Conservation (phyloP, 2,329 filamentous ascomycete genomes). For the Fusarium abutilonis region DNA sequence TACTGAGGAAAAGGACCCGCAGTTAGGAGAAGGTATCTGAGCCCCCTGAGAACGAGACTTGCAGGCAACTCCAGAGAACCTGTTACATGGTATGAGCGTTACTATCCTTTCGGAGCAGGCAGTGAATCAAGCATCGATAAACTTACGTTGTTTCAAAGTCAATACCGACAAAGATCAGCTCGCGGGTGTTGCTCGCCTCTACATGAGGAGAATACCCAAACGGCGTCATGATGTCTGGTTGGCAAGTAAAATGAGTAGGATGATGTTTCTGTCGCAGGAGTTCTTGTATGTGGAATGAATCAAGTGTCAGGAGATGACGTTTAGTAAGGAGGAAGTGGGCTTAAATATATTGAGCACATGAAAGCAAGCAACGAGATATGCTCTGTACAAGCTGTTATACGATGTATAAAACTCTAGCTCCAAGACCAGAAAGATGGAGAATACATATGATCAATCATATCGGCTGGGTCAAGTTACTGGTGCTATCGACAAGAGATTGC, state of each 20-base stretch:
- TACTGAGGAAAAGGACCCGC: background rate
- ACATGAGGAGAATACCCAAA: background rate
- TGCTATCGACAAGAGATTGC: background rate
- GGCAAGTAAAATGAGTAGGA: no score
- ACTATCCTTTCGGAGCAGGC: background rate
- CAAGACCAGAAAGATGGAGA: background rate
- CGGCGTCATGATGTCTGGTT: no score
- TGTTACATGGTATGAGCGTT: background rate
- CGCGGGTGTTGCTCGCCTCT: background rate
- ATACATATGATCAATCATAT: background rate
- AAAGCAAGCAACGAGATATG: no score
- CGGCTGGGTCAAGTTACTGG: background rate
- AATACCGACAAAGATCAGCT: background rate
- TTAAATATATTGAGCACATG: no score
- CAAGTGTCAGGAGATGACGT: no score
- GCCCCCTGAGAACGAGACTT: rapidly evolving
- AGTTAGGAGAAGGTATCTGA: background rate
- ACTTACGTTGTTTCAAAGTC: conserved; percentile 13
- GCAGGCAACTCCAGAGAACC: background rate
- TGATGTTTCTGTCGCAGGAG: no score
- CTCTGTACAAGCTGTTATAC: background rate
- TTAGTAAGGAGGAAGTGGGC: background rate
- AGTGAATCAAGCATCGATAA: background rate
- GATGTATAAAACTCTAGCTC: background rate
- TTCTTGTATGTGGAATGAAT: no score